Percentiles rank a stretch among this genome's conserved stretches.
Evolutionary conservation across 495 filamentous ascomycete species (phyloP).

Genomic region (Halenospora varia): DNA sequence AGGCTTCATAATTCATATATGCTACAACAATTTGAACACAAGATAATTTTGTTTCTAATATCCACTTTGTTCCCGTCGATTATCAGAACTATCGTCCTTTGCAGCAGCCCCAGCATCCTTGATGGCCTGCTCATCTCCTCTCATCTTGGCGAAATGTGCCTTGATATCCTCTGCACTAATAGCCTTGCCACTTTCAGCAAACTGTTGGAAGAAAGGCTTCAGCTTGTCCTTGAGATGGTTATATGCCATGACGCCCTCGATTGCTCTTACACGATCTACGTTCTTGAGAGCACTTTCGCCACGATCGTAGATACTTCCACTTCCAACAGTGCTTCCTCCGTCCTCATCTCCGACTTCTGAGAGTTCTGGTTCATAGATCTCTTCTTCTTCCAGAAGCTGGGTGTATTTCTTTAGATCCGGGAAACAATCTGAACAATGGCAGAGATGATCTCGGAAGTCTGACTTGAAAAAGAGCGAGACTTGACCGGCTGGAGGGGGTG

Average conservation of each 20-base stretch:
- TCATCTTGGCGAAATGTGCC: conserved; percentile 86
- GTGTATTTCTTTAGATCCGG: conserved; percentile 62
- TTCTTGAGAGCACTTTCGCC: conserved; percentile 87
- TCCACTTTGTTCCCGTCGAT: conserved; percentile 57
- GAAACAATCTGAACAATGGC: conserved; percentile 77
- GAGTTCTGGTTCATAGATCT: conserved; percentile 83
- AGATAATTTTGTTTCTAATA: conserved; percentile 30
- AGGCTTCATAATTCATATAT: background rate
- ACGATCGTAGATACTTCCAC: conserved; percentile 76
- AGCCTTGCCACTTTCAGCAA: conserved; percentile 80
- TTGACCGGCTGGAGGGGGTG: conserved; percentile 43
- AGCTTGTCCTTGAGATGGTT: conserved; percentile 92
- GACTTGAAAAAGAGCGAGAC: conserved; percentile 79
- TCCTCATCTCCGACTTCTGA: conserved; percentile 45
- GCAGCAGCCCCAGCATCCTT: conserved; percentile 43
- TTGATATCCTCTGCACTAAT: conserved; percentile 95
- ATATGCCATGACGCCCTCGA: conserved; percentile 97
- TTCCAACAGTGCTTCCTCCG: conserved; percentile 45
- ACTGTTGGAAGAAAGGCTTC: conserved; percentile 86
- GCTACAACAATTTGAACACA: conserved; percentile 1
- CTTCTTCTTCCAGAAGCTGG: conserved; percentile 89
- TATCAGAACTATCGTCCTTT: conserved; percentile 36
- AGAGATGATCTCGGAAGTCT: conserved; percentile 70
- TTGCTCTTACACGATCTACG: conserved; percentile 86
- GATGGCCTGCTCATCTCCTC: conserved; percentile 70